phyloP scores from a whole-genome alignment of 805 yeast genomes.

The Myxozyma lipomycoides region DNA sequence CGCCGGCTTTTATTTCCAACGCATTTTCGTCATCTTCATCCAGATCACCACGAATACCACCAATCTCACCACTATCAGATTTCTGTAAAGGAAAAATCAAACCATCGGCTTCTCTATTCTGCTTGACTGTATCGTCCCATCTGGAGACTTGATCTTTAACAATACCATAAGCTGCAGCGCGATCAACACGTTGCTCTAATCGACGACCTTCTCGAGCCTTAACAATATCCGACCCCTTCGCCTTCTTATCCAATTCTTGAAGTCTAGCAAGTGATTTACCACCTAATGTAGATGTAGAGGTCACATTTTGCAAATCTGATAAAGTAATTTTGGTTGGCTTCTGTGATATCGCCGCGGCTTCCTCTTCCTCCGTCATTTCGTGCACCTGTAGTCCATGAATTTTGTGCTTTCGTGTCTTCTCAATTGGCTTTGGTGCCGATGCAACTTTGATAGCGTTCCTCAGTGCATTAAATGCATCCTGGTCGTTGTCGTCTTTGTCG shows the following conservation, averaged over 20 bases:
- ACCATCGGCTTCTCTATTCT: slow-evolving; percentile 80
- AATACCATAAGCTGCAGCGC: slow-evolving; percentile 85
- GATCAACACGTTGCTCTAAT: slow-evolving; percentile 77
- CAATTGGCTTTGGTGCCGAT: slow-evolving; percentile 59
- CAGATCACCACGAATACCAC: slow-evolving; percentile 2
- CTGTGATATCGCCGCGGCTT: slow-evolving; percentile 30
- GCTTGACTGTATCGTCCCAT: slow-evolving; percentile 82
- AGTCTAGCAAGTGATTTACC: slow-evolving; percentile 49
- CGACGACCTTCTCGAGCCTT: slow-evolving; percentile 82
- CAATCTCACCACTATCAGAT: slow-evolving; percentile 2
- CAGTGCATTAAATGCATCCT: slow-evolving; percentile 58
- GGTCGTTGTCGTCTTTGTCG: slow-evolving; percentile 41
- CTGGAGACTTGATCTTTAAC: slow-evolving; percentile 80
- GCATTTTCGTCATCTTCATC: slow-evolving; percentile 37
- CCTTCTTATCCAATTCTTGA: slow-evolving; percentile 34
- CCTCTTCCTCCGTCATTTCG: slow-evolving; percentile 2
- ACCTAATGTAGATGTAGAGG: slow-evolving; percentile 55
- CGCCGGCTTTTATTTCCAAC: slow-evolving; percentile 55
- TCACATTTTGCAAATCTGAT: slow-evolving; percentile 62
- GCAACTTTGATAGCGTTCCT: slow-evolving; percentile 73
- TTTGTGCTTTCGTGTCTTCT: slow-evolving; percentile 2
- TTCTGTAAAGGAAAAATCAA: slow-evolving; percentile 65
- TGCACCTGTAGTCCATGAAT: not conserved
- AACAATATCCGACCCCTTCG: slow-evolving; percentile 44
- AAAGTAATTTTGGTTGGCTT: slow-evolving; percentile 38